Percentiles rank a stretch among this genome's conserved stretches.
Evolutionary conservation across 2,329 filamentous ascomycete genomes (phyloP).

Genomic region (Cryphonectria carpinicola): DNA sequence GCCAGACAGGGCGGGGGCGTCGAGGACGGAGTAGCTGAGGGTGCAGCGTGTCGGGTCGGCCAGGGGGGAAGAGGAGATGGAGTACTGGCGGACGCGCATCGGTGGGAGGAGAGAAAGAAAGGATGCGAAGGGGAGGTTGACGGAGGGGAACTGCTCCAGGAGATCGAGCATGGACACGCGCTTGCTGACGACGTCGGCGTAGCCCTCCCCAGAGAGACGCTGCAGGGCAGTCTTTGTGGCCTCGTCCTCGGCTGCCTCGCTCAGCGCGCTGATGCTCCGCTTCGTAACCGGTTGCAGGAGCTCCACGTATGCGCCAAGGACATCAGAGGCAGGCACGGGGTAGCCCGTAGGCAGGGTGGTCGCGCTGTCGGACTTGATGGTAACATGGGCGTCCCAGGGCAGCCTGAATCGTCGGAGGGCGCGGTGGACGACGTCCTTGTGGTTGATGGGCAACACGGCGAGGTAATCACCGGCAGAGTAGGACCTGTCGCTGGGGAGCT

Average conservation of each 20-base stretch:
- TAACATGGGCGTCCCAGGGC: slow-evolving; percentile 69
- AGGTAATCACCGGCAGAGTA: slow-evolving; percentile 79
- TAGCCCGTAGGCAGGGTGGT: slow-evolving; percentile 58
- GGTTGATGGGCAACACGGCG: slow-evolving; percentile 72
- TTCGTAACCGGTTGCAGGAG: slow-evolving; percentile 72
- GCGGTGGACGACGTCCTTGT: slow-evolving; percentile 61
- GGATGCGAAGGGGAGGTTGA: slow-evolving; percentile 58
- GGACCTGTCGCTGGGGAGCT: slow-evolving; percentile 65
- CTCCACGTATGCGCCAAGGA: slow-evolving; percentile 73
- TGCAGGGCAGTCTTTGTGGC: slow-evolving; percentile 42
- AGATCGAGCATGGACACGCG: slow-evolving; percentile 63
- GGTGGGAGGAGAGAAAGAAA: slow-evolving; percentile 69
- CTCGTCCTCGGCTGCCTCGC: slow-evolving; percentile 54
- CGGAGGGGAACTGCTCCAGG: slow-evolving; percentile 58
- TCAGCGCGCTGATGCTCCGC: slow-evolving; percentile 48
- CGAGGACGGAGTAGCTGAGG: slow-evolving; percentile 69
- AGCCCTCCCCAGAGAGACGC: slow-evolving; percentile 43
- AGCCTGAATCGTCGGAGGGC: slow-evolving; percentile 67
- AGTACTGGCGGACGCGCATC: slow-evolving; percentile 55
- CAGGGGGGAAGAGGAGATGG: slow-evolving; percentile 74
- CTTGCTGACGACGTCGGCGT: slow-evolving; percentile 49
- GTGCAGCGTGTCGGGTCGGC: slow-evolving; percentile 59
- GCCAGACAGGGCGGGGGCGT: slow-evolving; percentile 56
- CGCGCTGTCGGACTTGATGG: slow-evolving; percentile 54
- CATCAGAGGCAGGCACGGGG: slow-evolving; percentile 63